Evolutionary conservation across 768 basidiomycete genomes (phyloP), one percentile per base, ranked within the genome.

Genomic region (Tricholoma furcatifolium): DNA sequence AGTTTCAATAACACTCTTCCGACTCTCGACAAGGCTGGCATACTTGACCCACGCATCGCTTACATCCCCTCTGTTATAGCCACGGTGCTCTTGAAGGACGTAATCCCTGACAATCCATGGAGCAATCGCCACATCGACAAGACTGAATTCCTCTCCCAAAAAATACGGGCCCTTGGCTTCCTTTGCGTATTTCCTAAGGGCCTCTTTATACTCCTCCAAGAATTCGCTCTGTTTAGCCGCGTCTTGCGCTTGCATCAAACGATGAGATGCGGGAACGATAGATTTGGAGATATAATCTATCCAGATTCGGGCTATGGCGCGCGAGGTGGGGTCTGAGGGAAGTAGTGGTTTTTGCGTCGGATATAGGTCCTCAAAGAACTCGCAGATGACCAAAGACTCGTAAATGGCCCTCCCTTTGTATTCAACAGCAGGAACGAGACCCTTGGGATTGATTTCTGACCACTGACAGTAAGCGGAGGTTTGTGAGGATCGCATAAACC

Each of bases 361-460:
- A 62, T 76, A 83, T 4, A 78, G 75, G 46, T 88, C 86, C 58
- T 88, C 85, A 53, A 88, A 71, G 65, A 84, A 84, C 65, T 88
- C 84, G 65, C 77, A 76, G 41, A 88, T 66, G 44, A 87, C 72
- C 48, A 83, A 73, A 4, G 81, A 83, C 58, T 88, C 86, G 67
- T 87, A 84, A 4, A 88, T 62, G 1, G 83, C 80, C 51, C 74
- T 77, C 50, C 79, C 78, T 47, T 79, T 77, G 62, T 83, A 72
- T 45, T 73, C 72, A 10, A 74, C 61, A 1, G 73, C 75, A 0
- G 87, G 86, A 10, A 89, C 85, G 40, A 88, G 76, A 5, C 87
- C 87, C 60, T 82, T 84, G 0, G 87, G 86, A 54, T 86, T 87
- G 59, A 88, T 76, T 31, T 72, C 74, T 72, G 62, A 27, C 3